Evolutionary conservation across 2,329 filamentous ascomycete species (phyloP).

Genomic region (Neofusicoccum laricinum): DNA sequence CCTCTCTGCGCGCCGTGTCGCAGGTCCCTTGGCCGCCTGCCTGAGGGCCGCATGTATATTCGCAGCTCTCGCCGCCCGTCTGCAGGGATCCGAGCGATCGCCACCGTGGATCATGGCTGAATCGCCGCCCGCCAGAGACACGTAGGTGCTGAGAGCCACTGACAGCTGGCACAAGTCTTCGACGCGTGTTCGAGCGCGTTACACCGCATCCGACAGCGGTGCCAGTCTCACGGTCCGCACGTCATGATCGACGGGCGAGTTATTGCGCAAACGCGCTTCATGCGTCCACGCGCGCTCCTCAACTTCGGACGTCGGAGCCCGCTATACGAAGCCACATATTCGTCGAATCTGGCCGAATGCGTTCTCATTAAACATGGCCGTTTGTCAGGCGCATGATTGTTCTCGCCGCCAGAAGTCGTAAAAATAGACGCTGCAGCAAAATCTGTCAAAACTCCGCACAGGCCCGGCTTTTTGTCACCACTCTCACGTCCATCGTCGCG

Average conservation of each 20-base stretch:
- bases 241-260: neutral
- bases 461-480: neutral
- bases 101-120: slow-evolving; percentile 10
- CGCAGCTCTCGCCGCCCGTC: neutral
- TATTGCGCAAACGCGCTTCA: slow-evolving; percentile 1
- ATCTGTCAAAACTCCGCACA: neutral
- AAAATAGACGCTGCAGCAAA: neutral
- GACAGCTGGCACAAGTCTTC: neutral
- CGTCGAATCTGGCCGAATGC: neutral
- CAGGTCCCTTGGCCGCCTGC: neutral
- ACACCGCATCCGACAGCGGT: neutral
- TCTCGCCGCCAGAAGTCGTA: neutral
- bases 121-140: neutral
- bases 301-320: slow-evolving; percentile 7
- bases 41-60: neutral
- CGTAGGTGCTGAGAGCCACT: neutral
- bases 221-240: neutral
- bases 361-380: neutral
- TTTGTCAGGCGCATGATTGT: neutral
- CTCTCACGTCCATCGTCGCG: neutral
- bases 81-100: neutral
- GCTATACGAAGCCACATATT: slow-evolving; percentile 14
- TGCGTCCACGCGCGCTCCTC: neutral
- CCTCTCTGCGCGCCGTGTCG: neutral
- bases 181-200: slow-evolving; percentile 1